These are phyloP conservation scores for Zygosaccharomyces bisporus DNA, from an alignment of 805 yeast genomes.

Conservation along the genomic window DNA sequence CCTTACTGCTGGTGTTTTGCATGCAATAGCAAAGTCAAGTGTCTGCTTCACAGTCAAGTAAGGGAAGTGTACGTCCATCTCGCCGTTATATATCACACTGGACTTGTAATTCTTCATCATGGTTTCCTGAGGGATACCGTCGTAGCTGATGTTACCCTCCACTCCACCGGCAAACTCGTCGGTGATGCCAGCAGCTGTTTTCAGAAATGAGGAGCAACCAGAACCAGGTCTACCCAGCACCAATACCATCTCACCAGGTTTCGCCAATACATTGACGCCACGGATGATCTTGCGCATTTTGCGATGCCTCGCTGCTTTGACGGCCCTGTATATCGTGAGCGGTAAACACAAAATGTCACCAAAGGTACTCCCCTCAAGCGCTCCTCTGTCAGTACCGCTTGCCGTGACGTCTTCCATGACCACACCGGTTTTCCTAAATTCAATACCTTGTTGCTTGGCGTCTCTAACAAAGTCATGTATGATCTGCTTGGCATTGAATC, in stretches of 20 bases:
- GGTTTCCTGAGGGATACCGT: constrained; percentile 45
- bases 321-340: constrained; percentile 29
- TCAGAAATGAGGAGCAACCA: constrained; percentile 54
- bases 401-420: constrained; percentile 39
- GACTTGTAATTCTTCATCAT: constrained; percentile 23
- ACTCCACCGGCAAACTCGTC: constrained; percentile 22
- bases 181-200: constrained; percentile 23
- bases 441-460: constrained; percentile 46
- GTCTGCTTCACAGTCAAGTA: constrained; percentile 54
- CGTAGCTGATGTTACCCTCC: constrained; percentile 46
- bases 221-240: constrained; percentile 31
- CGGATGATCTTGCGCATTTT: constrained; percentile 39
- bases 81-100: constrained; percentile 42
- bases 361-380: constrained; percentile 40
- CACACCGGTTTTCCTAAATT: constrained; percentile 43
- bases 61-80: constrained; percentile 56
- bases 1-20: constrained; percentile 38
- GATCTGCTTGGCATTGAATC: constrained; percentile 29
- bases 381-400: constrained; percentile 41
- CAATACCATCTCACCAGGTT: constrained; percentile 29
- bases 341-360: constrained; percentile 37
- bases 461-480: constrained; percentile 39
- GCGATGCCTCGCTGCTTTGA: constrained; percentile 29
- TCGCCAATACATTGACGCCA: constrained; percentile 38
- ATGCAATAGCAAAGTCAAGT: constrained; percentile 50